These are phyloP conservation scores for Rhizophagus clarus DNA, from an alignment of 192 early-diverging fungal species.

Conservation along the genomic window DNA sequence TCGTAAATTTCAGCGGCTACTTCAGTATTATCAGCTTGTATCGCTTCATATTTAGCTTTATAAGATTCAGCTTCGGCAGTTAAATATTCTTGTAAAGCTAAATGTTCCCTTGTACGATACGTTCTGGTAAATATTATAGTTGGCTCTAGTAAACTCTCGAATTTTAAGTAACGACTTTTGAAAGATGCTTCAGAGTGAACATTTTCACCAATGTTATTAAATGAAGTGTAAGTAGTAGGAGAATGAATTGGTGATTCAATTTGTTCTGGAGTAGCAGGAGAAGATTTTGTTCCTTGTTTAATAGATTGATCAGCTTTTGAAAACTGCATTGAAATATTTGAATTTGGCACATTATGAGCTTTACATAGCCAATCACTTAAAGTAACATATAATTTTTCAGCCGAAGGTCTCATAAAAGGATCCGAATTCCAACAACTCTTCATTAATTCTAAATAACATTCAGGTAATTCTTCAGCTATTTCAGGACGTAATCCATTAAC, in stretches of 20 bases:
- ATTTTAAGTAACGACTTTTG: background rate
- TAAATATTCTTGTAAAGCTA: background rate
- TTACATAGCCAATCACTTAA: background rate
- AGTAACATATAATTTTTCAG: conserved; percentile 43
- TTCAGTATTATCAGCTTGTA: conserved; percentile 5
- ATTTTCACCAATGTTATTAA: background rate
- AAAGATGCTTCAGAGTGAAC: background rate
- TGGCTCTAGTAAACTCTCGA: background rate
- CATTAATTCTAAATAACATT: conserved; percentile 6
- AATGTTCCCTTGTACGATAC: background rate
- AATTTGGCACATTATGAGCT: background rate
- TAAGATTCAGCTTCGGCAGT: conserved; percentile 1
- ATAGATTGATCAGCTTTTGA: background rate
- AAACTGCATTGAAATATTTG: background rate
- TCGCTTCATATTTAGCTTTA: background rate
- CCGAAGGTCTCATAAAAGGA: conserved; percentile 17
- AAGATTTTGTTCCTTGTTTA: background rate
- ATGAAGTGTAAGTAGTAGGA: background rate
- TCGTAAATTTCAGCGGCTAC: background rate
- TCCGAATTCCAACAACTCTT: conserved; percentile 21
- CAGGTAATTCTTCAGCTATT: background rate
- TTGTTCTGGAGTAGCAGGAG: background rate
- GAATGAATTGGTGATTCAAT: background rate
- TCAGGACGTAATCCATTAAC: conserved; percentile 4
- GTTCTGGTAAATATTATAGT: conserved; percentile 1